Evolutionary conservation across 208 protist species (phyloP).

Genomic region (Acanthamoeba lenticulata): DNA sequence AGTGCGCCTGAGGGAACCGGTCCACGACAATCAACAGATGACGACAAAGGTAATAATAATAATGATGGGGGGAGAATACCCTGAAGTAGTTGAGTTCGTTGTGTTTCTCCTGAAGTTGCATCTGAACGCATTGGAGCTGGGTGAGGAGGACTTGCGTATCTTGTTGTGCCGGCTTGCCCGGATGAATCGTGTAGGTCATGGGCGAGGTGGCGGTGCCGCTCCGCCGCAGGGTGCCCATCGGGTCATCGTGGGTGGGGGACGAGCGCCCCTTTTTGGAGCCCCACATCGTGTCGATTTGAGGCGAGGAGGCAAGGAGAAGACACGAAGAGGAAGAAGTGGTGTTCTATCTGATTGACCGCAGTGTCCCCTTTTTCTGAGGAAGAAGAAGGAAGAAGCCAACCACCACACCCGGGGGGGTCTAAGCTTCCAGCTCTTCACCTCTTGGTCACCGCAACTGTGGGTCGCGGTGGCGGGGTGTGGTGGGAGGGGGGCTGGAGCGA

Average conservation of each 20-base stretch:
- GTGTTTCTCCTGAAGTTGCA: slow-evolving; percentile 3
- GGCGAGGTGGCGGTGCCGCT: neutral
- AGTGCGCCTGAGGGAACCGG: neutral
- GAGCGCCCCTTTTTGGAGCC: neutral
- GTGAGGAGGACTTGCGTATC: neutral
- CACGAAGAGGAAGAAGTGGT: neutral
- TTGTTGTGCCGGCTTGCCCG: neutral
- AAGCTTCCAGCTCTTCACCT: no score
- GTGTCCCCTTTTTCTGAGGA: no score
- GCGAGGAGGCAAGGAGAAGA: no score
- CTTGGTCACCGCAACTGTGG: no score
- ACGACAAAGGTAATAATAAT: neutral
- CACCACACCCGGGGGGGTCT: no score
- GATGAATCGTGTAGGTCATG: neutral
- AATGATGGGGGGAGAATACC: neutral
- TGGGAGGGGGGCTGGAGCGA: no score
- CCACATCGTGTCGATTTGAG: neutral
- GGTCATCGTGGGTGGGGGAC: neutral
- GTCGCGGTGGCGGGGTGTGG: no score
- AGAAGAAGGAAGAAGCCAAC: no score
- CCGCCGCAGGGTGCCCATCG: neutral
- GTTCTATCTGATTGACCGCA: neutral
- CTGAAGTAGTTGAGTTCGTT: slow-evolving; percentile 22
- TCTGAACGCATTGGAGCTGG: neutral
- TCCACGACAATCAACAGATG: neutral